Conservation (phyloP, 2,329 filamentous ascomycete species). For the Arthrobotrys conoides region DNA sequence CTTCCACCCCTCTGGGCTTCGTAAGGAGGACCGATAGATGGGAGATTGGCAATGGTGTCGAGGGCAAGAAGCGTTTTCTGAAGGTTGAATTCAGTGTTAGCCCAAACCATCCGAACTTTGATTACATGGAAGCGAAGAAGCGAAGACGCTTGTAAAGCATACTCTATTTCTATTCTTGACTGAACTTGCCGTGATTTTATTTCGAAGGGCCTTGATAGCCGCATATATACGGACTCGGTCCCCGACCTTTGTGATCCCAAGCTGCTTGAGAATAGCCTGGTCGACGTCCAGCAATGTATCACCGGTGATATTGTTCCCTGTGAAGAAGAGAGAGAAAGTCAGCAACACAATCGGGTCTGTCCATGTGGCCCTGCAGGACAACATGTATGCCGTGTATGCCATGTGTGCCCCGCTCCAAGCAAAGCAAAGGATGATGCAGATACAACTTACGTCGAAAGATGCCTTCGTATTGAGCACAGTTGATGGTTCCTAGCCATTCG, state of each 20-base stretch:
- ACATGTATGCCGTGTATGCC: background rate
- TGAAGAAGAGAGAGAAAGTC: slow-evolving; percentile 59
- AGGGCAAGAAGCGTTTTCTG: slow-evolving; percentile 59
- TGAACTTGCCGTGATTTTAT: slow-evolving; percentile 80
- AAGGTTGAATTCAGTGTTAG: slow-evolving; percentile 18
- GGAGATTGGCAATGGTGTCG: slow-evolving; percentile 56
- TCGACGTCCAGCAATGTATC: slow-evolving; percentile 98
- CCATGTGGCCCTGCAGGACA: background rate
- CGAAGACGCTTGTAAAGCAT: slow-evolving; percentile 65
- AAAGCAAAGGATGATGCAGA: slow-evolving; percentile 3
- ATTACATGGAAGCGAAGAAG: background rate
- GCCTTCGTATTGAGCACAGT: slow-evolving; percentile 89
- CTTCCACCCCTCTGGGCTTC: slow-evolving; percentile 45
- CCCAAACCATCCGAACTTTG: slow-evolving; percentile 16
- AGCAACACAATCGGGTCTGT: slow-evolving; percentile 49
- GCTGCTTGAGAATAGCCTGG: slow-evolving; percentile 94
- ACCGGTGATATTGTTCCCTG: slow-evolving; percentile 94
- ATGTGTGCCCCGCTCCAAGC: slow-evolving; percentile 27
- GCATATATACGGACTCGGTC: slow-evolving; percentile 93
- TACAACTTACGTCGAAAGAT: slow-evolving; percentile 68
- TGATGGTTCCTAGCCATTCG: slow-evolving; percentile 90
- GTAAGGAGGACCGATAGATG: slow-evolving; percentile 50
- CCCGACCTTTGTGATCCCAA: slow-evolving; percentile 98
- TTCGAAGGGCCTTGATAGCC: slow-evolving; percentile 85
- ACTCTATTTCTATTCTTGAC: slow-evolving; percentile 86